Evolutionary conservation across 495 filamentous ascomycete genomes (phyloP).

Genomic region (Aspergillus cristatus): DNA sequence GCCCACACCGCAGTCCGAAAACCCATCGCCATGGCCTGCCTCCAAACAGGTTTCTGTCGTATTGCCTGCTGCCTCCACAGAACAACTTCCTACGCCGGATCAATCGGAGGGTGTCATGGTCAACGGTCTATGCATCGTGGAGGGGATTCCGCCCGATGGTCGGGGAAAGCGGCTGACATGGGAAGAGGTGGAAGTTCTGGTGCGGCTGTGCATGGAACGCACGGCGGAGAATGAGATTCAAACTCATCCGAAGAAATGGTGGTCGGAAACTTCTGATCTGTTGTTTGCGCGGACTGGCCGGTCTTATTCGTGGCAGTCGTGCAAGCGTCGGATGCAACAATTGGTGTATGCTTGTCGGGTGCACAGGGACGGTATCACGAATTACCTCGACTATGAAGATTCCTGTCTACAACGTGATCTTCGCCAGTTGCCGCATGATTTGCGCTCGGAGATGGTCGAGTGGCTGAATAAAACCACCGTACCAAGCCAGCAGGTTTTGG

Average conservation of each 20-base stretch:
- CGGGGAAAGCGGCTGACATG: constrained; percentile 9
- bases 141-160: too few relatives aligned
- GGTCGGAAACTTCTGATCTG: constrained; percentile 9
- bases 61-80: neutral
- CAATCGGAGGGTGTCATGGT: too few relatives aligned
- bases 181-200: constrained; percentile 11
- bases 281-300: constrained; percentile 9
- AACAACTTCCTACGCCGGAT: neutral
- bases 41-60: neutral
- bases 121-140: too few relatives aligned
- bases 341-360: constrained; percentile 7
- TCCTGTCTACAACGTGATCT: too few relatives aligned
- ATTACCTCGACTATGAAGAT: neutral
- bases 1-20: neutral
- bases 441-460: too few relatives aligned
- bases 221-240: constrained; percentile 7
- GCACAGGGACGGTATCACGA: constrained; percentile 4
- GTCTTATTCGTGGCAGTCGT: constrained; percentile 16
- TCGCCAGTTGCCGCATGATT: too few relatives aligned
- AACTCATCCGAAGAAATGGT: constrained; percentile 11
- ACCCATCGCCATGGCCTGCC: neutral
- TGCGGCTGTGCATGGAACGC: constrained; percentile 9
- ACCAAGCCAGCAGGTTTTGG: too few relatives aligned
- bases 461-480: too few relatives aligned
- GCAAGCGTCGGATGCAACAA: constrained; percentile 13